A percentile compares a stretch with the other conserved stretches of the same genome.
Evolutionary conservation across 2,329 filamentous ascomycete genomes (phyloP).

Genomic region (Exophiala phaeomuriformis): DNA sequence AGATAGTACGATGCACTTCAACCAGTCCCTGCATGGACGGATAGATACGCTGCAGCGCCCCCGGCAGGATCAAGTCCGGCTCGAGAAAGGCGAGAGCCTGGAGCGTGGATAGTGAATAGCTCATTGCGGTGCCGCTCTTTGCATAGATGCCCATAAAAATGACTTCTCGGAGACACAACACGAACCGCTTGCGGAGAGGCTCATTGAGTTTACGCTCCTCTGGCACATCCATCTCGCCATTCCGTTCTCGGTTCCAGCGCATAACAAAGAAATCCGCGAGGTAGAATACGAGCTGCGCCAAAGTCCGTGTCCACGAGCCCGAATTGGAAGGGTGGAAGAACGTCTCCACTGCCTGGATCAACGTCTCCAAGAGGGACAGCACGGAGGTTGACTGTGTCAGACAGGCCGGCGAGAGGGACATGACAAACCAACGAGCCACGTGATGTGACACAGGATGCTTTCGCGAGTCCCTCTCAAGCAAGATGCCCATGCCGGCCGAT

Average conservation of each 20-base stretch:
- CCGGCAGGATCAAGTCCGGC: slow-evolving; percentile 82
- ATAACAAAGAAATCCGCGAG: slow-evolving; percentile 94
- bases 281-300: slow-evolving; percentile 87
- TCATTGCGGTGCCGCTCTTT: slow-evolving; percentile 86
- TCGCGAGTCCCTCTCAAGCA: slow-evolving; percentile 85
- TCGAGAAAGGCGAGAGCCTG: slow-evolving; percentile 87
- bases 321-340: slow-evolving; percentile 99
- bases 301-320: slow-evolving; percentile 79
- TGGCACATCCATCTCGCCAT: slow-evolving; percentile 82
- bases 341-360: slow-evolving; percentile 92
- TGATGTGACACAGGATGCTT: slow-evolving; percentile 90
- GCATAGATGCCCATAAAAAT: slow-evolving; percentile 98
- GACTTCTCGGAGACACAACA: slow-evolving; percentile 79
- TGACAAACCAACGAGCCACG: slow-evolving; percentile 85
- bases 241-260: slow-evolving; percentile 92
- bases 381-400: slow-evolving; percentile 71
- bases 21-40: slow-evolving; percentile 93
- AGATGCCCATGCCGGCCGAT: slow-evolving; percentile 71
- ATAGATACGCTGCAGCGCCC: slow-evolving; percentile 91
- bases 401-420: slow-evolving; percentile 81
- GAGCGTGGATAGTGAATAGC: slow-evolving; percentile 81
- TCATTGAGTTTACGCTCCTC: slow-evolving; percentile 69
- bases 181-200: slow-evolving; percentile 80
- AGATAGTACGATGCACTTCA: slow-evolving; percentile 92
- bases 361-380: slow-evolving; percentile 74